Percentiles rank a stretch among this genome's conserved stretches.
These are phyloP conservation scores for Fraxinus americana DNA, from an alignment of 257 asterid genomes.

Conservation along the genomic window DNA sequence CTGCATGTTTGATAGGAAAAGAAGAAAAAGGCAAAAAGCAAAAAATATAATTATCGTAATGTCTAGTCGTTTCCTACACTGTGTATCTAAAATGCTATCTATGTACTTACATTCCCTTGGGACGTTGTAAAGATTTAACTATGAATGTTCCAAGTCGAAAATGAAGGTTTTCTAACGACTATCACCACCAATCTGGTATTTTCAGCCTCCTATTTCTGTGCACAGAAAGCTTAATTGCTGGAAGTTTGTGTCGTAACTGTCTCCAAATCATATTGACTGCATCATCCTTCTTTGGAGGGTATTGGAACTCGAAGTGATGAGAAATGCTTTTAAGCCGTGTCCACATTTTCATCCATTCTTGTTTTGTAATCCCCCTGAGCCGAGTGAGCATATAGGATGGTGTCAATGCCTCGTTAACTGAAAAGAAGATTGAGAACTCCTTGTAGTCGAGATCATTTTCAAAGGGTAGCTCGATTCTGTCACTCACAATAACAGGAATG, in stretches of 20 bases:
- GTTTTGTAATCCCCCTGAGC: conserved; percentile 59
- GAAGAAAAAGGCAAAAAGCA: not conserved
- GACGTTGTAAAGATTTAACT: not conserved
- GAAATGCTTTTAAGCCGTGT: conserved; percentile 53
- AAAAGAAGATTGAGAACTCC: conserved; percentile 82
- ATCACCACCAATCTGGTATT: conserved; percentile 94
- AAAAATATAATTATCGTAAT: not conserved
- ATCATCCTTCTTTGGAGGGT: conserved; percentile 76
- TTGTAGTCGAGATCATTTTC: conserved; percentile 89
- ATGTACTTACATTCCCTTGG: not conserved
- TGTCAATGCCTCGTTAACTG: conserved; percentile 58
- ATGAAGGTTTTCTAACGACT: conserved; percentile 18
- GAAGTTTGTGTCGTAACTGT: conserved; percentile 77
- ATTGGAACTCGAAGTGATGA: conserved; percentile 81
- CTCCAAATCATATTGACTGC: conserved; percentile 94
- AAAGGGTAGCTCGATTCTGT: conserved; percentile 84
- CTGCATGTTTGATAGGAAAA: not conserved
- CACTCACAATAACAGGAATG: conserved; percentile 87
- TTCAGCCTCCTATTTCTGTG: conserved; percentile 80
- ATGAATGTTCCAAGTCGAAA: conserved; percentile 44
- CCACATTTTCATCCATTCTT: conserved; percentile 83
- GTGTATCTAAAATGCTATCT: not conserved
- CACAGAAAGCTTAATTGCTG: conserved; percentile 59
- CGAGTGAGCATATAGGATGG: conserved; percentile 62
- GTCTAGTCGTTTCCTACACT: not conserved